These are phyloP conservation scores for Extremus antarcticus DNA, from an alignment of 495 filamentous ascomycete genomes.

Conservation along the genomic window DNA sequence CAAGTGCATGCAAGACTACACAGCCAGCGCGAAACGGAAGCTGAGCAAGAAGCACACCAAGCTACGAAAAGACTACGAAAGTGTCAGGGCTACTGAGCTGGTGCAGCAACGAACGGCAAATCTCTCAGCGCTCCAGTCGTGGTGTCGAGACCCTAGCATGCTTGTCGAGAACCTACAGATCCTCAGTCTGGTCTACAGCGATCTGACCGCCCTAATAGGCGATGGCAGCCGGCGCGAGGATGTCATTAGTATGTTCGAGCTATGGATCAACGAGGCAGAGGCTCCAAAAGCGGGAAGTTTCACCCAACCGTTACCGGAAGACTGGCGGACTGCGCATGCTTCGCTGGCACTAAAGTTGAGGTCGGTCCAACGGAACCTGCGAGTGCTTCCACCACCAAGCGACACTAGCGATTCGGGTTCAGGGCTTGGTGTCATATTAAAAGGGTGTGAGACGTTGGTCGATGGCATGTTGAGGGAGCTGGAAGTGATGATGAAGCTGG, in stretches of 20 bases:
- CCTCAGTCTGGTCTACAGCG: slow-evolving; percentile 10
- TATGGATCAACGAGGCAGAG: slow-evolving; percentile 10
- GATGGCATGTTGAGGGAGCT: slow-evolving; percentile 17
- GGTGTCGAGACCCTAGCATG: slow-evolving; percentile 12
- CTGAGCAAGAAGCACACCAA: slow-evolving; percentile 11
- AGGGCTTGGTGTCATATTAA: slow-evolving; percentile 1
- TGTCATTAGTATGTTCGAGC: slow-evolving; percentile 14
- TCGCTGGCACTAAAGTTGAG: slow-evolving; percentile 15
- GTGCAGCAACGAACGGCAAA: slow-evolving; percentile 8
- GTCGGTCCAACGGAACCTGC: slow-evolving; percentile 13
- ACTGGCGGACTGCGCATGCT: slow-evolving; percentile 13
- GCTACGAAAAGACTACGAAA: slow-evolving; percentile 12
- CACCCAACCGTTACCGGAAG: slow-evolving; percentile 9
- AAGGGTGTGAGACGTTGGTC: neutral
- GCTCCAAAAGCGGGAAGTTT: neutral
- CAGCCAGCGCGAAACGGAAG: slow-evolving; percentile 13
- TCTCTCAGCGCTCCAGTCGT: slow-evolving; percentile 4
- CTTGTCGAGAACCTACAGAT: slow-evolving; percentile 15
- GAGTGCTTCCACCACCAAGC: slow-evolving; percentile 7
- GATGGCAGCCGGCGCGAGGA: slow-evolving; percentile 5
- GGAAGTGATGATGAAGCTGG: slow-evolving; percentile 17
- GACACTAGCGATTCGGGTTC: neutral
- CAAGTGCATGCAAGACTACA: slow-evolving; percentile 5
- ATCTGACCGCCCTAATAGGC: slow-evolving; percentile 7
- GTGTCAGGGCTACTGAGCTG: neutral